These are phyloP conservation scores for Myriosclerotinia duriaeana DNA, from an alignment of 2,329 filamentous ascomycete genomes.

Conservation along the genomic window DNA sequence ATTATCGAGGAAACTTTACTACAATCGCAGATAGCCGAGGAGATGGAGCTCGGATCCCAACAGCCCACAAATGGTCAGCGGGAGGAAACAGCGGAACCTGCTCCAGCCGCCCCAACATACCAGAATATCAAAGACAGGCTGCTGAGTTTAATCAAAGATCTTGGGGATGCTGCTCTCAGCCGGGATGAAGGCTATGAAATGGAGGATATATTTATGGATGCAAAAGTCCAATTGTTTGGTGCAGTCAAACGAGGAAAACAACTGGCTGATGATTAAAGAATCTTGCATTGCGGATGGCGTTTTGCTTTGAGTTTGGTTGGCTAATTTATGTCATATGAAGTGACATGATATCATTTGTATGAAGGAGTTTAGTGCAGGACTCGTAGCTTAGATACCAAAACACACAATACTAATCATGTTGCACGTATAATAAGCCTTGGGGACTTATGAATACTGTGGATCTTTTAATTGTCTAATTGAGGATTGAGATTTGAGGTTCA, in stretches of 20 bases:
- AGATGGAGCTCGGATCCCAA: conserved; percentile 11
- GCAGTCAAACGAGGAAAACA: conserved; percentile 60
- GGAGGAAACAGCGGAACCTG: conserved; percentile 2
- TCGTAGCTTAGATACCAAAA: conserved; percentile 21
- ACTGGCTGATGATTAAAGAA: conserved; percentile 20
- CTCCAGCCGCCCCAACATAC: conserved; percentile 36
- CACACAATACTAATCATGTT: conserved; percentile 6
- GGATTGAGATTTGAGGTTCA: too few species aligned
- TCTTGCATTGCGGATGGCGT: conserved; percentile 33
- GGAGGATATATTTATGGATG: conserved; percentile 77
- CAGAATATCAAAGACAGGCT: conserved; percentile 53
- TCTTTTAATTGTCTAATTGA: too few species aligned
- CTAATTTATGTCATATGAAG: conserved; percentile 9
- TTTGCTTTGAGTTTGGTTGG: conserved; percentile 22
- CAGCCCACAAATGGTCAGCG: background rate
- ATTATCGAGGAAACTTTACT: conserved; percentile 19
- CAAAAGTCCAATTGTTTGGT: conserved; percentile 70
- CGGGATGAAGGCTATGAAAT: conserved; percentile 66
- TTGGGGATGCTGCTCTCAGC: conserved; percentile 60
- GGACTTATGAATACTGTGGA: too few species aligned
- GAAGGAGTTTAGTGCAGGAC: conserved; percentile 12
- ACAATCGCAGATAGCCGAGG: conserved; percentile 22
- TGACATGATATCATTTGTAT: conserved; percentile 19
- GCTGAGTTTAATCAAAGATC: conserved; percentile 58
- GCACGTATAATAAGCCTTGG: background rate